These are phyloP conservation scores for Bretschneidera sinensis DNA, from an alignment of 345 rosid species.

Conservation along the genomic window DNA sequence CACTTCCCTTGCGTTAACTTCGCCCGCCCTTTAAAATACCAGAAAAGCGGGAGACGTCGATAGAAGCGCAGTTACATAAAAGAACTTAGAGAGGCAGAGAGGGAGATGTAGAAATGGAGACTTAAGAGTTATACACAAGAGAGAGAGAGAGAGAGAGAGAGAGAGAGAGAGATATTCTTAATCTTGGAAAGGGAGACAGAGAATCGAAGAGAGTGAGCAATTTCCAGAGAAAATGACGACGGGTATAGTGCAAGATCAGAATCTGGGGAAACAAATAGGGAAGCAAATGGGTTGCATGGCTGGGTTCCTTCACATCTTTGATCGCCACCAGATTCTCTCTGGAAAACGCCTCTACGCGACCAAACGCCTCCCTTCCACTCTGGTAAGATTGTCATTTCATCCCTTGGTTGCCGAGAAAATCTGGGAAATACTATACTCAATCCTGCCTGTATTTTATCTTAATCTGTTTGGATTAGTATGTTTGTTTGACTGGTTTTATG, in stretches of 20 bases:
- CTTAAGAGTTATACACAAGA: constrained; percentile 2
- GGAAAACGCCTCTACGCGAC: constrained; percentile 57
- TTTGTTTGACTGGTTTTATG: neutral
- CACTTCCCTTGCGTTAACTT: constrained; percentile 16
- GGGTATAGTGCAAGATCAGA: constrained; percentile 45
- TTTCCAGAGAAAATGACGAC: constrained; percentile 26
- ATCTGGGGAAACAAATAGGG: constrained; percentile 56
- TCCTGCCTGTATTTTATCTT: neutral
- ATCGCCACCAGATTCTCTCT: constrained; percentile 64
- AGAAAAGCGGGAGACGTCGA: constrained; percentile 73
- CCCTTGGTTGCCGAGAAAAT: neutral
- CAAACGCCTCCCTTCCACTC: constrained; percentile 54
- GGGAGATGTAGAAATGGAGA: constrained; percentile 21
- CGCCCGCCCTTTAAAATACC: constrained; percentile 45
- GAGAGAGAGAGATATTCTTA: neutral
- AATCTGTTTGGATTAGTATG: neutral
- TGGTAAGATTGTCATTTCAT: constrained; percentile 18
- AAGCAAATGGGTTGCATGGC: constrained; percentile 95
- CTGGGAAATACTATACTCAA: too few species aligned
- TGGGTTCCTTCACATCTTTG: constrained; percentile 93
- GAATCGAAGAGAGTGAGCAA: neutral
- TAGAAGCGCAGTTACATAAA: constrained; percentile 21
- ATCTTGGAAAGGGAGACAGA: constrained; percentile 15
- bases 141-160: neutral
- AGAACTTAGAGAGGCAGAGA: neutral